Evolutionary conservation across 2,329 filamentous ascomycete species (phyloP), one percentile per base, ranked within the genome.

Genomic region (Paraphaeosphaeria minitans): DNA sequence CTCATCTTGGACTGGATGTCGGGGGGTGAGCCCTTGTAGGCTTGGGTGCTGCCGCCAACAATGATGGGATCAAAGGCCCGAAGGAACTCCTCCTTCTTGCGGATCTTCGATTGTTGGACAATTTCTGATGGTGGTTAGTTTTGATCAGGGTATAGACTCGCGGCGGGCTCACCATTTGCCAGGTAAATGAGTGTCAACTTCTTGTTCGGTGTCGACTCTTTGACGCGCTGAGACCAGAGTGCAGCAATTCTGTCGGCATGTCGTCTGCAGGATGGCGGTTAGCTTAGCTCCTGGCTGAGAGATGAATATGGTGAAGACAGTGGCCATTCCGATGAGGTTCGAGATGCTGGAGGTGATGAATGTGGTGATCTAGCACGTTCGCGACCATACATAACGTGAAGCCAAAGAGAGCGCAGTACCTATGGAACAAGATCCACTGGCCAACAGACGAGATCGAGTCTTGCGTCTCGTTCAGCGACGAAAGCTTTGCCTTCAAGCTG

Each of bases 351-450:
- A 22, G n/a, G 16, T 53, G 51, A 55, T 39, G 22, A 21, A 37
- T 61, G 19, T 21, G 22, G 24, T 46, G 21, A 55, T 55, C 48
- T 24, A 29, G 35, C 24, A 54, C 48, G 35, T 56, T 49, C 21
- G 35, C 49, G 27, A 19, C 37, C 58, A 42, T 48, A 41, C 39
- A 4, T 39, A 37, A 35, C 35, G 35, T 14, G 39, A 54, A 13
- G 50, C 33, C 43, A 53, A 31, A 56, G 59, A 57, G 42, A 53
- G 58, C 53, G 58, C 53, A 57, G 66, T 87, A 96, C 93, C 93
- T 90, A 80, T 99, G 94, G 77, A 99, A 99, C 90, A 99, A 96
- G 62, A 99, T 95, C 96, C 96, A 99, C 87, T 98, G 94, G 58
- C 95, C 93, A 62, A 96, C 93, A 37, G 92, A 94, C 61, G 96